These are phyloP conservation scores for Alliaria petiolata DNA, from an alignment of 345 rosid genomes.

Conservation along the genomic window DNA sequence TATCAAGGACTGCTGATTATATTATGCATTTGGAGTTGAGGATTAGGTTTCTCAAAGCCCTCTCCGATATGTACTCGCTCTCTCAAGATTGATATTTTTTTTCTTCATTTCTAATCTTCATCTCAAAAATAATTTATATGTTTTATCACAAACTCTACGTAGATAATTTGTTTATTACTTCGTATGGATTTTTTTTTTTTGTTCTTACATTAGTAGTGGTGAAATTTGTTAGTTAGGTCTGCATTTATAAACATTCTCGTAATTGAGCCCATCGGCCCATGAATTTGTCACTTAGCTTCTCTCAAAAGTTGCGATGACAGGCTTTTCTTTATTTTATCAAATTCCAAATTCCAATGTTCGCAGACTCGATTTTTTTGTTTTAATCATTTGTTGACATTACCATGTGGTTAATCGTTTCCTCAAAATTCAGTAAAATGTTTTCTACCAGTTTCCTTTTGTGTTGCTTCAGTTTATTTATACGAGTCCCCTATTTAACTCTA, in stretches of 20 bases:
- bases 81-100: neutral
- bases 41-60: slow-evolving; percentile 47
- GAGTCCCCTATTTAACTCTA: neutral
- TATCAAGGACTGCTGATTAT: slow-evolving; percentile 50
- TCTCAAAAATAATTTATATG: neutral
- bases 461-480: slow-evolving; percentile 9
- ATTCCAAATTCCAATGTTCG: slow-evolving; percentile 16
- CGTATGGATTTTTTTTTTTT: neutral
- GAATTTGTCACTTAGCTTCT: neutral
- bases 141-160: neutral
- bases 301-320: neutral
- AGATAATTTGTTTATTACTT: neutral
- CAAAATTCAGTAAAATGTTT: neutral
- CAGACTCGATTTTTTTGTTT: neutral
- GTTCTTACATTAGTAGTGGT: neutral
- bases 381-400: neutral
- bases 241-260: neutral
- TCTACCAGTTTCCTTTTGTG: neutral
- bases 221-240: slow-evolving; percentile 3
- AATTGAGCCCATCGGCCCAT: slow-evolving; percentile 2
- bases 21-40: slow-evolving; percentile 54
- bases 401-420: slow-evolving; percentile 8
- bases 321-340: slow-evolving; percentile 6
- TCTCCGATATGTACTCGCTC: slow-evolving; percentile 40
- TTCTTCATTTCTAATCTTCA: neutral